A percentile compares a stretch with the other conserved stretches of the same genome.
Conservation (phyloP, 257 asterid species). For the Solanum sejunctum region DNA sequence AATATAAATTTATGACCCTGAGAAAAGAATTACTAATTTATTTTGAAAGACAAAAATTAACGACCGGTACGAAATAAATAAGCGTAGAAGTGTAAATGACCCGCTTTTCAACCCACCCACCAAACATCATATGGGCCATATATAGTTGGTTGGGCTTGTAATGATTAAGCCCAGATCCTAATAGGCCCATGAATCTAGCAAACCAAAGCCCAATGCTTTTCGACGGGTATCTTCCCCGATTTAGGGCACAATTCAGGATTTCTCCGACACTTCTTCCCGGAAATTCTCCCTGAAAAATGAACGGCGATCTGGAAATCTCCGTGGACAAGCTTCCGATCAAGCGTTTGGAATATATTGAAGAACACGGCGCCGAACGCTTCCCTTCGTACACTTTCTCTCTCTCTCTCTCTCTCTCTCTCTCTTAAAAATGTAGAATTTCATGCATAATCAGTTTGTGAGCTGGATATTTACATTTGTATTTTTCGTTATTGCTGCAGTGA, state of each 20-base stretch:
- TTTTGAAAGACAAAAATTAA: no score
- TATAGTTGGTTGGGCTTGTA: not conserved
- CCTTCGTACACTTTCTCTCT: conserved; percentile 33
- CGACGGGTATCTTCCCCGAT: not conserved
- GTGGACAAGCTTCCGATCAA: conserved; percentile 85
- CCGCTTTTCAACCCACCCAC: not conserved
- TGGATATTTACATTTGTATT: not conserved
- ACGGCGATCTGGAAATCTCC: conserved; percentile 47
- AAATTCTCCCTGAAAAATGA: conserved; percentile 26
- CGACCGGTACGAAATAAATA: no score
- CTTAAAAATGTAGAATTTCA: not conserved
- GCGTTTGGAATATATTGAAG: conserved; percentile 60
- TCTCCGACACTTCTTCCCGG: not conserved
- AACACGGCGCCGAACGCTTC: conserved; percentile 71
- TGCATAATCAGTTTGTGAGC: not conserved
- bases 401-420: conserved; percentile 3
- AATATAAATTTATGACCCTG: not conserved
- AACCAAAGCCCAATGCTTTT: not conserved
- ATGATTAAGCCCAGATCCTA: not conserved
- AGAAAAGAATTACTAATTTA: no score
- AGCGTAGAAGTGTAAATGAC: no score
- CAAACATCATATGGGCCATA: not conserved
- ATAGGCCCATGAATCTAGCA: not conserved
- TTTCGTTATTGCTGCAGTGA: not conserved
- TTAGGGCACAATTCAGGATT: not conserved